Evolutionary conservation across 2,329 filamentous ascomycete genomes (phyloP).

Genomic region (Piedraia hortae): DNA sequence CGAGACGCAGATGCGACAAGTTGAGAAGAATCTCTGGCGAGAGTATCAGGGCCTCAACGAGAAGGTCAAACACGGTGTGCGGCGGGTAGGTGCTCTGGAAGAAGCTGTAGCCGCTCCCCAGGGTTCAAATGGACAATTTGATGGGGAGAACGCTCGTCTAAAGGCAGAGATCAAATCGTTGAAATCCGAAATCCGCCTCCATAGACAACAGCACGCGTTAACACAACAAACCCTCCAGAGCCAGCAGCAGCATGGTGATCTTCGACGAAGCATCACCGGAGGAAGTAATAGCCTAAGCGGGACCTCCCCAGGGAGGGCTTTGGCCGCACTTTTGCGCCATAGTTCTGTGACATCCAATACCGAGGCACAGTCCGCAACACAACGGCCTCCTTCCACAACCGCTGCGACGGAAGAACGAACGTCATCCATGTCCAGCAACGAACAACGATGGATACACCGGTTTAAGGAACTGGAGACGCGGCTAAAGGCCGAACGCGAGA

Average conservation of each 20-base stretch:
- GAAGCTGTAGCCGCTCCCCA: constrained; percentile 23
- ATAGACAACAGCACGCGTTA: constrained; percentile 19
- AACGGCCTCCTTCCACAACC: constrained; percentile 10
- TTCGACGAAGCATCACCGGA: constrained; percentile 1
- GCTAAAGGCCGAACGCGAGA: constrained; percentile 73
- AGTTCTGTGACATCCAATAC: constrained; percentile 26
- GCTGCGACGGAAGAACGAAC: constrained; percentile 1
- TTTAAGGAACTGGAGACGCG: constrained; percentile 69
- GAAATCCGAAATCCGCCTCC: constrained; percentile 35
- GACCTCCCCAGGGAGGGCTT: constrained; percentile 2
- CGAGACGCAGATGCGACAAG: constrained; percentile 47
- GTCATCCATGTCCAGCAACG: constrained; percentile 13
- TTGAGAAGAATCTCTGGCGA: constrained; percentile 76
- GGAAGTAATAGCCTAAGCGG: constrained; percentile 1
- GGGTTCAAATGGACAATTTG: constrained; percentile 17
- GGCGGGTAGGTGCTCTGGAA: constrained; percentile 72
- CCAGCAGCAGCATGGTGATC: constrained; percentile 7
- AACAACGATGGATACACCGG: constrained; percentile 61
- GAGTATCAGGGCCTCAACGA: constrained; percentile 73
- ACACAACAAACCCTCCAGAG: constrained; percentile 12
- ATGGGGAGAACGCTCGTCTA: constrained; percentile 32
- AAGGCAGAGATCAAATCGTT: constrained; percentile 32
- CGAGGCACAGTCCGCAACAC: constrained; percentile 6
- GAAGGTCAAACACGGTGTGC: constrained; percentile 49
- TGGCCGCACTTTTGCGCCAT: constrained; percentile 26